Base-by-base conservation (phyloP, 1,284 basidiomycete genomes). In the Flammula alnicola region DNA sequence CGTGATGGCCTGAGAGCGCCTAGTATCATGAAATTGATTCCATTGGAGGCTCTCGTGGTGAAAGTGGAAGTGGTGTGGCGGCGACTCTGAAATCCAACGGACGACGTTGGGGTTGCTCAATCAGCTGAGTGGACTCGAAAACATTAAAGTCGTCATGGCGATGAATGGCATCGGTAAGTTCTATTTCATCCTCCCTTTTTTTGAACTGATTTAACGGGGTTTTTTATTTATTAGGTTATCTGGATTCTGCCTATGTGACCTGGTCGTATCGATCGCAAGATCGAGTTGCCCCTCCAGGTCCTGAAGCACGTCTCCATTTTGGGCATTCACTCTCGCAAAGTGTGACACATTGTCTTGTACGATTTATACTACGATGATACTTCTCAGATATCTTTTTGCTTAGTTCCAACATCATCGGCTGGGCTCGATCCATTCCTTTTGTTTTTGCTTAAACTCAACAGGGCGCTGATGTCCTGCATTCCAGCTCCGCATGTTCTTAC, bases 1-100 rank as follows among this genome's bases (percentile, higher is more conserved):
- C 78, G 94, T 98, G 57, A 98, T 98, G 96, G 96, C 97, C 2
- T 75, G 95, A 57, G 96, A 98, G 96, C 96, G 22, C 96, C 97
- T n/a, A 92, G 89, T 68, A 98, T 99, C 76, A 97, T 99, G 96
- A 99, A 71, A 98, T 99, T 60, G 96, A 99, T 74, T 95, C 93
- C 17, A 99, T 99, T 63, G 96, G 96, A 46, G 93, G 90, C 54
- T 95, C 92, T 49, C 76, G 96, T 66, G 94, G 95, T 19, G 93
- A 95, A 61, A 86, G 91, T 59, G 91, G 92, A 9, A 91, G 91
- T 20, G 91, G 92, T 0, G n/a, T n/a, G 86, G 90, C 36, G 93
- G 94, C 1, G 96, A 99, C 65, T 96, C 93, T 4, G 96, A 98
- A 71, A 96, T 98, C 48, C 96, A 99, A 76, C 79, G 96, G 51